Evolutionary conservation across 805 yeast genomes (phyloP).

Genomic region (Zygosaccharomyces rouxii): DNA sequence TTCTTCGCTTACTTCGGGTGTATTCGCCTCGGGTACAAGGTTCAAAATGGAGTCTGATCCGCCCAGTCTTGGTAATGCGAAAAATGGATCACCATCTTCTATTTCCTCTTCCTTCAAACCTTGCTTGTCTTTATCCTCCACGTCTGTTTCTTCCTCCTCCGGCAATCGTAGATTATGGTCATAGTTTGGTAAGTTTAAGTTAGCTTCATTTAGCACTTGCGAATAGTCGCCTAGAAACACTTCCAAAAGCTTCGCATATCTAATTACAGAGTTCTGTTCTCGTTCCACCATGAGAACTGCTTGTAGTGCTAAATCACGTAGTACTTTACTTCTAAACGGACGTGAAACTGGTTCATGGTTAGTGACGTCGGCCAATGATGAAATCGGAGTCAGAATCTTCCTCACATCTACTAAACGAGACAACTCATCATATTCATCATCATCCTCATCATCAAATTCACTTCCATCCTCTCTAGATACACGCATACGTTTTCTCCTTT

Average conservation of each 20-base stretch:
- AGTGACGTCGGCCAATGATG: constrained; percentile 74
- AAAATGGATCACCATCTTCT: constrained; percentile 55
- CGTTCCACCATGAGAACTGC: constrained; percentile 73
- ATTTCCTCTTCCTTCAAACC: constrained; percentile 17
- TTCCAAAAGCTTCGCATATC: constrained; percentile 65
- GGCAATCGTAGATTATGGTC: constrained; percentile 52
- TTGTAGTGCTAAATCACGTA: constrained; percentile 61
- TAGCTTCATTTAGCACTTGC: constrained; percentile 55
- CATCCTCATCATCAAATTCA: constrained; percentile 19
- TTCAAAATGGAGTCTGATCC: constrained; percentile 16
- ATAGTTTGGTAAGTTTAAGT: constrained; percentile 61
- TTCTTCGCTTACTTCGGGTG: constrained; percentile 48
- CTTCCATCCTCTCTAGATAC: constrained; percentile 7
- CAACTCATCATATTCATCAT: constrained; percentile 39
- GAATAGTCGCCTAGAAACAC: constrained; percentile 87
- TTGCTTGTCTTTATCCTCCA: constrained; percentile 15
- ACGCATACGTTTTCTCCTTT: constrained; percentile 33
- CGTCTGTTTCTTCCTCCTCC: constrained; percentile 25
- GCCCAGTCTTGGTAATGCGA: constrained; percentile 52
- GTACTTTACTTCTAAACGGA: constrained; percentile 56
- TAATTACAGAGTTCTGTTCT: constrained; percentile 75
- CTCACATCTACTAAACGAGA: constrained; percentile 49
- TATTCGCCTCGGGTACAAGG: constrained; percentile 38
- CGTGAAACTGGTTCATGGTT: constrained; percentile 63
- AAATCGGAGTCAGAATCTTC: constrained; percentile 68